phyloP scores from a whole-genome alignment of 2,329 filamentous ascomycete genomes.

The Ophiostoma fasciatum region DNA sequence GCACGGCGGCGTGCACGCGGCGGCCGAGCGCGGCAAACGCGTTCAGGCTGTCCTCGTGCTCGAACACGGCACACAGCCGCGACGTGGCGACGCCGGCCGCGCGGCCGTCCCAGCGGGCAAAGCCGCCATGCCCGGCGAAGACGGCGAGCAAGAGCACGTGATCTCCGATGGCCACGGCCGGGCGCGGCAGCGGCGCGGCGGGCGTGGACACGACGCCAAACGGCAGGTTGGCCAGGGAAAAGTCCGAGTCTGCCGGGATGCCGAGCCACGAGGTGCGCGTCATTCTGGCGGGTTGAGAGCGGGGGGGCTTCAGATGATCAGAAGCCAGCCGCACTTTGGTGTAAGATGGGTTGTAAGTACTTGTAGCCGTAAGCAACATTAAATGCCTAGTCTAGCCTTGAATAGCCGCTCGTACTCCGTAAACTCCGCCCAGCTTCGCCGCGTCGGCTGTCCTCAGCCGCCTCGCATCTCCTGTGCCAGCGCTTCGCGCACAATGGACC shows the following conservation, averaged over 20 bases:
- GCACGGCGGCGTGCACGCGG: background rate
- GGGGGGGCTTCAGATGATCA: too few species aligned
- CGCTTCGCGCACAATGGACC: constrained; percentile 54
- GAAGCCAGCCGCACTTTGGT: too few species aligned
- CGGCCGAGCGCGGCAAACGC: constrained; percentile 3
- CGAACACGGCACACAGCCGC: background rate
- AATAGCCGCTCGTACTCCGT: too few species aligned
- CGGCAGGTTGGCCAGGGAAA: constrained; percentile 6
- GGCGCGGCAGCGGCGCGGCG: background rate
- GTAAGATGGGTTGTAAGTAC: too few species aligned
- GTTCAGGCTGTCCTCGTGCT: constrained; percentile 1
- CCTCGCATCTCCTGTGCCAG: too few species aligned
- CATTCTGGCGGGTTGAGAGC: too few species aligned
- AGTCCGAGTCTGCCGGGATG: constrained; percentile 1
- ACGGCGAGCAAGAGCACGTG: background rate
- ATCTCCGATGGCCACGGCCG: constrained; percentile 1
- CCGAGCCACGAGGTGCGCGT: constrained; percentile 5
- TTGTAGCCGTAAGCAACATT: too few species aligned
- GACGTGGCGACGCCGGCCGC: background rate
- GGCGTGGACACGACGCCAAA: constrained; percentile 5
- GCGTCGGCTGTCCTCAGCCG: too few species aligned
- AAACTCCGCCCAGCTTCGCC: too few species aligned
- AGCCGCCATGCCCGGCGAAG: background rate
- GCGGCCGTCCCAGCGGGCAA: constrained; percentile 11
- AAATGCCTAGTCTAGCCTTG: too few species aligned